These are phyloP conservation scores for Mortierella claussenii DNA, from an alignment of 192 early-diverging fungal species.

Conservation along the genomic window DNA sequence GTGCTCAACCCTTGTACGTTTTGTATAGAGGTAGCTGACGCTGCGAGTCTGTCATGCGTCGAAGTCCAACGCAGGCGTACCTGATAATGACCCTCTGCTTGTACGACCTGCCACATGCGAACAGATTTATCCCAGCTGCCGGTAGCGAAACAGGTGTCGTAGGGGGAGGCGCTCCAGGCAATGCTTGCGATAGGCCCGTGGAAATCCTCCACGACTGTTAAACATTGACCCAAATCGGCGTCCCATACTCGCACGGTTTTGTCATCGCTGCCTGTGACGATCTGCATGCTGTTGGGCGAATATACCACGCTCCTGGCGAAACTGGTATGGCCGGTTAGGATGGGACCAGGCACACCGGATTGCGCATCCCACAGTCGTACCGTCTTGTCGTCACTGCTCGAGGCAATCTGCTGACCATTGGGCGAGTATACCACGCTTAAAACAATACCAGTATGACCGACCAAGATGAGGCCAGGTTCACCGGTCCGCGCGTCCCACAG, in stretches of 20 bases:
- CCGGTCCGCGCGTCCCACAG: too few species aligned
- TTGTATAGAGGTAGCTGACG: neutral
- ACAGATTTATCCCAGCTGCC: slow-evolving; percentile 12
- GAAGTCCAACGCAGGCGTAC: neutral
- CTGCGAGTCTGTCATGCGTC: neutral
- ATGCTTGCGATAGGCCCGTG: neutral
- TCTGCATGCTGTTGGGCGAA: too few species aligned
- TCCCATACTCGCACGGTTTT: too few species aligned
- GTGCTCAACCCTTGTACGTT: neutral
- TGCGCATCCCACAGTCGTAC: neutral
- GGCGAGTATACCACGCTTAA: too few species aligned
- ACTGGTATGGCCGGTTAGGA: too few species aligned
- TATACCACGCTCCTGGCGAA: too few species aligned
- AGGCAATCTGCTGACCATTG: too few species aligned
- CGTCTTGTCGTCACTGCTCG: too few species aligned
- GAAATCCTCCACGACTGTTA: slow-evolving; percentile 1
- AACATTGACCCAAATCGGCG: neutral
- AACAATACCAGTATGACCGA: too few species aligned
- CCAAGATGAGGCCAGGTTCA: too few species aligned
- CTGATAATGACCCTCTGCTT: neutral
- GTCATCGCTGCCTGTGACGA: too few species aligned
- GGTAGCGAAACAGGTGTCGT: neutral
- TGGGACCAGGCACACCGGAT: too few species aligned
- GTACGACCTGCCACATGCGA: slow-evolving; percentile 6
- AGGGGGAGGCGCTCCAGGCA: neutral